A percentile compares a stretch with the other conserved stretches of the same genome.
Conservation (phyloP, 2,329 filamentous ascomycete species). For the Cladophialophora yegresii region DNA sequence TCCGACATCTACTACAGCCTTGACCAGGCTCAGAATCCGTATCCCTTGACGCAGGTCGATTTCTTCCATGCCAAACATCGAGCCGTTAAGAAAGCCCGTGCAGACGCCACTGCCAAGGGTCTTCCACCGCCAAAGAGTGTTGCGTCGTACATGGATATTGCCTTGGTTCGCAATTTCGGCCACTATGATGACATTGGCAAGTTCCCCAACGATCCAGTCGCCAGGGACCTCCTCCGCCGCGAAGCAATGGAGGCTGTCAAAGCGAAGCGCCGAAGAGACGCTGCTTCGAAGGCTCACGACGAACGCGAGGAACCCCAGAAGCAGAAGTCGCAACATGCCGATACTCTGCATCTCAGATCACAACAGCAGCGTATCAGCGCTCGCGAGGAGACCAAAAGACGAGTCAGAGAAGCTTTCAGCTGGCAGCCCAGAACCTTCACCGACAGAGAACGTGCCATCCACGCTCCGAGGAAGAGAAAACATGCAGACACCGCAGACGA, state of each 20-base stretch:
- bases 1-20: background rate
- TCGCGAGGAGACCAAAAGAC: background rate
- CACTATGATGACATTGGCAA: background rate
- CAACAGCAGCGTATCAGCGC: background rate
- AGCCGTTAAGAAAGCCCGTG: background rate
- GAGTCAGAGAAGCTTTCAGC: conserved; percentile 1
- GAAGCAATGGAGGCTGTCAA: background rate
- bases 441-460: background rate
- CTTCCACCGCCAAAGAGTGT: background rate
- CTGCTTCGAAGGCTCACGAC: background rate
- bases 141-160: background rate
- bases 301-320: background rate
- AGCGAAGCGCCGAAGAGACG: background rate
- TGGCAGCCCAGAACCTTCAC: background rate
- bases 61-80: conserved; percentile 4
- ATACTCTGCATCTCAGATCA: background rate
- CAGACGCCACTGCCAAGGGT: background rate
- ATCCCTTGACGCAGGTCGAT: background rate
- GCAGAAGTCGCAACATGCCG: background rate
- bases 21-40: background rate
- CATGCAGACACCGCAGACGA: background rate
- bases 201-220: conserved; percentile 1
- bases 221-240: background rate
- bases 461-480: background rate
- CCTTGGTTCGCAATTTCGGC: background rate